These are phyloP conservation scores for Pichiaceae sp. DNA, from an alignment of 1,139 yeast genomes.

Conservation along the genomic window DNA sequence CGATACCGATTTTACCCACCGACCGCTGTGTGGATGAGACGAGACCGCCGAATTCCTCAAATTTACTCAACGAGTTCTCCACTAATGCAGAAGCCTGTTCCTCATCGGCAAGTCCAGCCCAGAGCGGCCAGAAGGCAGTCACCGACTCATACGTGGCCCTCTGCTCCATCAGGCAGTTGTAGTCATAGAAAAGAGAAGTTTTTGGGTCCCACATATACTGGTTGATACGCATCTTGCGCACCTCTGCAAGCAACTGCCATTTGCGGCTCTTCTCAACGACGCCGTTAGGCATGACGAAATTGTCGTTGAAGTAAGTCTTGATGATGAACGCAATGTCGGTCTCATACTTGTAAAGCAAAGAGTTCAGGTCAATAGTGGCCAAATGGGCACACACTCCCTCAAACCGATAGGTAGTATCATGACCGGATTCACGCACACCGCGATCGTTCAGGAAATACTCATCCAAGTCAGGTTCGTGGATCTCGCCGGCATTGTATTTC, in stretches of 20 bases:
- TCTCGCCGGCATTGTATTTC: conserved; percentile 57
- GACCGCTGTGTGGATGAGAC: conserved; percentile 78
- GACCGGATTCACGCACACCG: conserved; percentile 95
- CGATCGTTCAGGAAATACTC: conserved; percentile 88
- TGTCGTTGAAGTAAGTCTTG: conserved; percentile 45
- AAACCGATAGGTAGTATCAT: conserved; percentile 84
- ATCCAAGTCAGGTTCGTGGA: conserved; percentile 73
- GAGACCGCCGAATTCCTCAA: conserved; percentile 85
- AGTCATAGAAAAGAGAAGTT: conserved; percentile 76
- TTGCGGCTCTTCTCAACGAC: conserved; percentile 37
- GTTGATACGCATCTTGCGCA: conserved; percentile 49
- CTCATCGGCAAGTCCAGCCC: conserved; percentile 69
- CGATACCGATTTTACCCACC: conserved; percentile 62
- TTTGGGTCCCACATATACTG: conserved; percentile 81
- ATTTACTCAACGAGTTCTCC: conserved; percentile 49
- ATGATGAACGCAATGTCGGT: conserved; percentile 68
- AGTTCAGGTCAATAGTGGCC: conserved; percentile 86
- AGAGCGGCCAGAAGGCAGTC: conserved; percentile 87
- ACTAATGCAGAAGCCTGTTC: conserved; percentile 70
- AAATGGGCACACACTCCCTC: conserved; percentile 86
- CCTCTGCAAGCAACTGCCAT: conserved; percentile 55
- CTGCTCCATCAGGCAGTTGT: conserved; percentile 50
- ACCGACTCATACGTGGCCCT: conserved; percentile 77
- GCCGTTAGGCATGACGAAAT: conserved; percentile 31
- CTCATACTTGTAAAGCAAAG: conserved; percentile 85